Evolutionary conservation across 1,284 basidiomycete genomes (phyloP).

Genomic region (Volvariella volvacea): DNA sequence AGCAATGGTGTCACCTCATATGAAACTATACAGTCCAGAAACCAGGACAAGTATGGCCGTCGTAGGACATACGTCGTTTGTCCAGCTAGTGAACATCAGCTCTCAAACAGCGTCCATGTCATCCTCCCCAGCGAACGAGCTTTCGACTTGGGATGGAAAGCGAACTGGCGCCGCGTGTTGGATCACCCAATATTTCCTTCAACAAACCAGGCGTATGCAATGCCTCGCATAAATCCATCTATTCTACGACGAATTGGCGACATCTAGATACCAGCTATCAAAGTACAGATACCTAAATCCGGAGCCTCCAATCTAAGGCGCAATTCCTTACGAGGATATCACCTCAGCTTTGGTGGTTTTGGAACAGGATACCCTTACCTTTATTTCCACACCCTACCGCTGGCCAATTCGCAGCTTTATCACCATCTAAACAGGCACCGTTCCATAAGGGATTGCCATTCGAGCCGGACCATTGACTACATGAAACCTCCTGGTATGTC

Average conservation of each 20-base stretch:
- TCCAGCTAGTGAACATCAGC: not conserved
- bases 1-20: no score
- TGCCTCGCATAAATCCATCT: constrained; percentile 36
- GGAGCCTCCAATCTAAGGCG: constrained; percentile 14
- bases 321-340: constrained; percentile 20
- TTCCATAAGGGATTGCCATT: constrained; percentile 38
- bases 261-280: not conserved
- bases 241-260: constrained; percentile 23
- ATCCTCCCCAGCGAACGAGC: not conserved
- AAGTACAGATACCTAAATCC: no score
- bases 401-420: constrained; percentile 44
- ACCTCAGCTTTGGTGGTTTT: constrained; percentile 1
- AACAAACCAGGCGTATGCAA: constrained; percentile 20
- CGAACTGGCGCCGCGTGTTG: not conserved
- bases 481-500: constrained; percentile 46
- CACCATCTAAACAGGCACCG: constrained; percentile 44
- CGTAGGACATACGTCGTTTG: not conserved
- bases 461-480: constrained; percentile 48
- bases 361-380: constrained; percentile 6
- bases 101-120: not conserved
- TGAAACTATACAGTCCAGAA: no score
- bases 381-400: constrained; percentile 46
- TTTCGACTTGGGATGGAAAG: not conserved
- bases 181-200: not conserved
- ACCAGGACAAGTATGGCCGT: no score